Percentiles rank a stretch among this genome's conserved stretches.
Evolutionary conservation across 352 stramenopile genomes (phyloP).

Genomic region (Thalassiosira mediterranea): DNA sequence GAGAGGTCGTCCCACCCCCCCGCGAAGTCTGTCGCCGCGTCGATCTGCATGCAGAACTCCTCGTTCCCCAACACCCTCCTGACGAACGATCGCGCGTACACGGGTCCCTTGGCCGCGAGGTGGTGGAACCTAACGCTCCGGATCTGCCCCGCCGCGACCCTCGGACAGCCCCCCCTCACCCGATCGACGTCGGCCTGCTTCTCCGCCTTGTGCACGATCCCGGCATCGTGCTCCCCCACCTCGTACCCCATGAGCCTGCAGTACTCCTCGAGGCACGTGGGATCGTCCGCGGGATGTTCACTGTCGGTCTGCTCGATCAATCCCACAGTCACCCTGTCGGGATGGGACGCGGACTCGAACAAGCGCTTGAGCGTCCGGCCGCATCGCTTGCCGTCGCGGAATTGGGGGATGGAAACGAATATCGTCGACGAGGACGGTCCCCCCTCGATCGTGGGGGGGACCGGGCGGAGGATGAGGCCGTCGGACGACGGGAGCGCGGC

Average conservation of each 20-base stretch:
- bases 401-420: slow-evolving; percentile 77
- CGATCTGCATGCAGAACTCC: slow-evolving; percentile 88
- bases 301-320: slow-evolving; percentile 77
- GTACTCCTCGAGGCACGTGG: slow-evolving; percentile 74
- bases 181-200: slow-evolving; percentile 37
- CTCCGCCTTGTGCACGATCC: slow-evolving; percentile 30
- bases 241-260: slow-evolving; percentile 52
- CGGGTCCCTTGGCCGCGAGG: slow-evolving; percentile 73
- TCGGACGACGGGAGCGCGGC: slow-evolving; percentile 1
- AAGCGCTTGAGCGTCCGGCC: slow-evolving; percentile 65
- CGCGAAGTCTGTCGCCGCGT: slow-evolving; percentile 81
- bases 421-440: slow-evolving; percentile 35
- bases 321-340: slow-evolving; percentile 70
- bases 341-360: slow-evolving; percentile 69
- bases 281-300: slow-evolving; percentile 41
- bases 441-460: not conserved
- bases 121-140: slow-evolving; percentile 68
- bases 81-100: slow-evolving; percentile 74
- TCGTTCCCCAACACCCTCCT: slow-evolving; percentile 84
- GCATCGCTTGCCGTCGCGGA: slow-evolving; percentile 77
- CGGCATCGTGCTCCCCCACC: slow-evolving; percentile 25
- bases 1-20: slow-evolving; percentile 77
- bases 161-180: slow-evolving; percentile 61
- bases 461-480: not conserved
- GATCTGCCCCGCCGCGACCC: slow-evolving; percentile 69